Conservation (phyloP, 2,329 filamentous ascomycete species). For the Colletotrichum liaoningense region DNA sequence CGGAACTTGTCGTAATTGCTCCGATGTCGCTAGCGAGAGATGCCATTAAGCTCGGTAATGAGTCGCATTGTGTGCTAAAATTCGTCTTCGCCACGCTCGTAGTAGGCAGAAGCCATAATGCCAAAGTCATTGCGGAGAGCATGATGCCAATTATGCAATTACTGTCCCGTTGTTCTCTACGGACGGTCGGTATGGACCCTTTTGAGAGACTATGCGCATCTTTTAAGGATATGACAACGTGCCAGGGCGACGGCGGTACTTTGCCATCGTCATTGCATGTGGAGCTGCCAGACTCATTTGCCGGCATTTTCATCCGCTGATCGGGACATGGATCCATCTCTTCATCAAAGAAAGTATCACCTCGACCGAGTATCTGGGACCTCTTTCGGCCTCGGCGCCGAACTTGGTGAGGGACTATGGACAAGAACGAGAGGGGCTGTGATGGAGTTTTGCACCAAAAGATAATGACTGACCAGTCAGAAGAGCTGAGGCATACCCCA, state of each 20-base stretch:
- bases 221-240: background rate
- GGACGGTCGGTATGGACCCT: too few species aligned
- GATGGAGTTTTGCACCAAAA: background rate
- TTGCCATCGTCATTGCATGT: background rate
- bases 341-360: background rate
- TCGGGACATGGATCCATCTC: background rate
- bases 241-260: too few species aligned
- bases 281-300: background rate
- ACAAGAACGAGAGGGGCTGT: background rate
- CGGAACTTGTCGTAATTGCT: background rate
- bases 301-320: background rate
- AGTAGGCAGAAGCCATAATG: background rate
- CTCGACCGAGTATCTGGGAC: background rate
- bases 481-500: background rate
- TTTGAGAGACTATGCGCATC: too few species aligned
- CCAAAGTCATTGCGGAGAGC: background rate
- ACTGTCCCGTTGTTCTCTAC: background rate
- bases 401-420: background rate
- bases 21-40: background rate
- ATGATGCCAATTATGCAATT: slow-evolving; percentile 6
- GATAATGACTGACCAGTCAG: background rate
- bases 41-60: background rate
- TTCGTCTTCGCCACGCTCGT: background rate
- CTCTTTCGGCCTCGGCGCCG: slow-evolving; percentile 8
- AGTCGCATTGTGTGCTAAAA: background rate